These are phyloP conservation scores for Haematococcus lacustris DNA, from an alignment of 139 green algal species.

Conservation along the genomic window DNA sequence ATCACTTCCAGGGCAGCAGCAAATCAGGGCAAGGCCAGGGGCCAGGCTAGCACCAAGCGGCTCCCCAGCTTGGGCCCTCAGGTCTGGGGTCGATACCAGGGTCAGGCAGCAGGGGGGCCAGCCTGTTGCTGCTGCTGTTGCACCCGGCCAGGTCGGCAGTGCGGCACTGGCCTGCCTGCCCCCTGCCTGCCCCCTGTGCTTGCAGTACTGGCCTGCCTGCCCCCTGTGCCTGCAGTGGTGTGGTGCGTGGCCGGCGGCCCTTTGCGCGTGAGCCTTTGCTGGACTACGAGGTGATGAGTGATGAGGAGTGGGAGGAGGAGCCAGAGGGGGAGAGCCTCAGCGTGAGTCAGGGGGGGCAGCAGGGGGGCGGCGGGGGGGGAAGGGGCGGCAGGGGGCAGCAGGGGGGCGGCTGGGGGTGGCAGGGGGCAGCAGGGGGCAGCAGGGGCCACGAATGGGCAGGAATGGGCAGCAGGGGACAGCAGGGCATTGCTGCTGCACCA, in stretches of 20 bases:
- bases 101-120: not conserved
- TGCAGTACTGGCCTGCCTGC: not conserved
- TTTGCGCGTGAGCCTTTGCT: slow-evolving; percentile 40
- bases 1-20: no score
- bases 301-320: slow-evolving; percentile 79
- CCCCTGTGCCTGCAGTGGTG: slow-evolving; percentile 4
- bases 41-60: not conserved
- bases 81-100: not conserved
- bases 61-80: not conserved
- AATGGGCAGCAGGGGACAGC: no score
- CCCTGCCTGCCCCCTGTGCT: not conserved
- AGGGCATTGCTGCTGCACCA: not conserved
- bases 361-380: no score
- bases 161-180: not conserved
- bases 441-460: not conserved
- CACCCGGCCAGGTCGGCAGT: not conserved
- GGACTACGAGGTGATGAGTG: slow-evolving; percentile 71
- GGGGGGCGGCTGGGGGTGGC: not conserved
- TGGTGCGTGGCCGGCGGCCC: slow-evolving; percentile 32
- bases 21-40: not conserved
- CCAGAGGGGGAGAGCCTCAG: slow-evolving; percentile 43
- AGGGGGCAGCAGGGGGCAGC: not conserved
- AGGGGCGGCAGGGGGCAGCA: not conserved
- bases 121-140: no score
- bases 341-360: not conserved